phyloP scores from a whole-genome alignment of 1,139 yeast species.

The Scheffersomyces cryptocercus region DNA sequence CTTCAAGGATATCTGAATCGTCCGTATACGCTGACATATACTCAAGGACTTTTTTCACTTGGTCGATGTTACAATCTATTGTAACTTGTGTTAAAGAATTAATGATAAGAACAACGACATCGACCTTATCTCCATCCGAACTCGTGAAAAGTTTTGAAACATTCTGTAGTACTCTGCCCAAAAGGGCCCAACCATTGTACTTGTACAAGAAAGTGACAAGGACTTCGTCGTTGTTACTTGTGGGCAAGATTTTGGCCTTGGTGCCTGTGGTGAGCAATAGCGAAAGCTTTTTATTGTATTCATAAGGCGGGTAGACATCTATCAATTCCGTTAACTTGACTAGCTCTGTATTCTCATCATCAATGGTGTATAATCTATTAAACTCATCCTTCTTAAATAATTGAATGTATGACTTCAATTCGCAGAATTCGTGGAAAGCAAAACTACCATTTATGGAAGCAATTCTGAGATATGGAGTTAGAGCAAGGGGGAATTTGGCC shows the following conservation, averaged over 20 bases:
- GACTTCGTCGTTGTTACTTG: slow-evolving; percentile 40
- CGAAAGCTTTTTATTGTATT: slow-evolving; percentile 44
- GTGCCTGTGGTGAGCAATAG: slow-evolving; percentile 55
- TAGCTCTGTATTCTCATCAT: slow-evolving; percentile 53
- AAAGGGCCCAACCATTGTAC: slow-evolving; percentile 83
- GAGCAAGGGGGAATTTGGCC: slow-evolving; percentile 74
- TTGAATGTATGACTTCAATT: slow-evolving; percentile 61
- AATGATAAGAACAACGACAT: slow-evolving; percentile 49
- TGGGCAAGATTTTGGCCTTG: slow-evolving; percentile 66
- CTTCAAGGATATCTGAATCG: slow-evolving; percentile 68
- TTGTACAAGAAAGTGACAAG: slow-evolving; percentile 71
- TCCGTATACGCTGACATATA: slow-evolving; percentile 59
- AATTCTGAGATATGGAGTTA: slow-evolving; percentile 62
- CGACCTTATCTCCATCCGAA: slow-evolving; percentile 35
- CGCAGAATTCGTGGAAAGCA: slow-evolving; percentile 63
- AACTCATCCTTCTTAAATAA: slow-evolving; percentile 39
- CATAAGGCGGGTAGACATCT: slow-evolving; percentile 54
- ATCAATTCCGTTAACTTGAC: slow-evolving; percentile 42
- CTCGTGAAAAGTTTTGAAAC: slow-evolving; percentile 43
- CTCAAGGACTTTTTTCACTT: slow-evolving; percentile 50
- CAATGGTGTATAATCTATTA: slow-evolving; percentile 42
- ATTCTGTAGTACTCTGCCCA: slow-evolving; percentile 78
- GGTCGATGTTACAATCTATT: slow-evolving; percentile 40
- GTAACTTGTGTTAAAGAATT: slow-evolving; percentile 53
- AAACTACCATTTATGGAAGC: slow-evolving; percentile 64